Base-by-base conservation (phyloP, 306 rosid species). In the Begonia loranthoides region DNA sequence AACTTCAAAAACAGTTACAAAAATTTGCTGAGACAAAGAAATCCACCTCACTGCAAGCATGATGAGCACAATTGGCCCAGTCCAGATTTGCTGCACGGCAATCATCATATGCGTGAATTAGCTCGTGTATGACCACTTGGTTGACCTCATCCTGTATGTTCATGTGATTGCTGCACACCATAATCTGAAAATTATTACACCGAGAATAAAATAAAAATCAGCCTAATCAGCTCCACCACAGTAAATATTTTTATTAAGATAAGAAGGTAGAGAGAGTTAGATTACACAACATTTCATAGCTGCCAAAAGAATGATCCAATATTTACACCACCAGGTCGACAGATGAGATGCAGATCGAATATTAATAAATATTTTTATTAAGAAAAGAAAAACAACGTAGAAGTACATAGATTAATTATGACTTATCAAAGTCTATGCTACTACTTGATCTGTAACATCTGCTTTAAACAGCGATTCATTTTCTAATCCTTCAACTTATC, bases 51-150 rank as follows among this genome's bases (percentile, higher is more conserved):
- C 87, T 82, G 60, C 95, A 89, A 70, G 97, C 95, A 65, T 84
- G 97, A 74, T 89, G 97, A 52, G 95, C 89, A 60, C 97, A 84
- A 51, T 79, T 69, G 53, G 77, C 55, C 97, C 97, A 89, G 17
- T 84, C 67, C 70, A 89, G 66, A 64, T 84, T 84, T 28, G 77
- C 74, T 10, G 87, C 84, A 57, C 87, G 87, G 36, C 97, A 89
- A 17, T 89, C 90, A 28, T 84, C 95, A 56, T 57, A 89, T 10
- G 79, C 95, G 54, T 89, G 97, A 78, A 89, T 89, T 41, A 89
- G 79, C 61, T 84, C 97, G 56, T 89, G 97, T 47, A 66, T 72
- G 52, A 89, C 66, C 33, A 74, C 84, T 60, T 78, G 97, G 70
- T 82, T 70, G 52, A 89, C 95, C 22, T 85, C 81, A 36, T 89